Conservation (phyloP, 495 filamentous ascomycete genomes). For the Talaromyces ruber region DNA sequence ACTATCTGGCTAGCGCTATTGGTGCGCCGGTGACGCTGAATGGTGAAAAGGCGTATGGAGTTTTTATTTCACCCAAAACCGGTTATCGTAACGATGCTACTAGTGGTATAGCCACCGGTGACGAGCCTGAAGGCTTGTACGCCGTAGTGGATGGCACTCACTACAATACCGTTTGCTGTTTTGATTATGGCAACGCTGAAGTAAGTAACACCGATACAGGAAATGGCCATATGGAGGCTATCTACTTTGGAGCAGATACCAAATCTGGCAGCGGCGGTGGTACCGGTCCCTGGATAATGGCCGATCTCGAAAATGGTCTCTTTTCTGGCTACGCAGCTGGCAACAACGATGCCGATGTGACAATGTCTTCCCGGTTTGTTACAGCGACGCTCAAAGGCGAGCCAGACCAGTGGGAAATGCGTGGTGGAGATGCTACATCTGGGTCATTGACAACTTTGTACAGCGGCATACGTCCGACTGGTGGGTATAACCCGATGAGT, state of each 20-base stretch:
- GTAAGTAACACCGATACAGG: conserved; percentile 43
- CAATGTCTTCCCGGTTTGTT: conserved; percentile 41
- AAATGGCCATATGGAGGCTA: conserved; percentile 52
- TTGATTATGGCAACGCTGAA: conserved; percentile 56
- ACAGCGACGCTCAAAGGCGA: conserved; percentile 44
- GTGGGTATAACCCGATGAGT: conserved; percentile 50
- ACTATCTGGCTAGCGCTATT: conserved; percentile 44
- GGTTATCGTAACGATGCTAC: conserved; percentile 46
- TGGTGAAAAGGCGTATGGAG: conserved; percentile 49
- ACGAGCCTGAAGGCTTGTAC: conserved; percentile 49
- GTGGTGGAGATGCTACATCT: conserved; percentile 43
- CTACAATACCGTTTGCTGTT: conserved; percentile 51
- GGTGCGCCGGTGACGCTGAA: conserved; percentile 49
- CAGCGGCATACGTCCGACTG: conserved; percentile 38
- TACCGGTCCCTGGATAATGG: conserved; percentile 52
- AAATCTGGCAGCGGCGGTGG: conserved; percentile 31
- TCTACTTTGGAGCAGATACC: conserved; percentile 42
- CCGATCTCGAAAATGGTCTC: conserved; percentile 50
- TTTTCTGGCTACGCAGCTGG: conserved; percentile 38
- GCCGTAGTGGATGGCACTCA: conserved; percentile 53
- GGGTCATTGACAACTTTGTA: conserved; percentile 47
- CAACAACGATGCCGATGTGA: conserved; percentile 37
- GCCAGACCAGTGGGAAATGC: conserved; percentile 43
- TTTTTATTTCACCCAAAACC: conserved; percentile 45
- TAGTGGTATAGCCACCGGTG: conserved; percentile 41